phyloP scores from a whole-genome alignment of 2,329 filamentous ascomycete species.

The Ramichloridium luteum region DNA sequence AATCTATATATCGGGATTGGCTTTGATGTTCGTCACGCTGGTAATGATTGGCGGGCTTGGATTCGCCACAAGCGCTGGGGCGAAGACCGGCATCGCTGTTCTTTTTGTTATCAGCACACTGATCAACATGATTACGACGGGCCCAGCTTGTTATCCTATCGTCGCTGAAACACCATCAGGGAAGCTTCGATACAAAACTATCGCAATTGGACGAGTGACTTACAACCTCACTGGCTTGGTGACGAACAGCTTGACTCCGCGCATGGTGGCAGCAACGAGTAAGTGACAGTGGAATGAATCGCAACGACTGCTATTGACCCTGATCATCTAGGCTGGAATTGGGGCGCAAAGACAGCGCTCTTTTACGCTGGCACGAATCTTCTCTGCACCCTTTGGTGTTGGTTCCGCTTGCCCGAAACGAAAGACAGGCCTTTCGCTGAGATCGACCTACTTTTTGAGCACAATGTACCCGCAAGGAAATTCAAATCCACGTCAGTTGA shows the following conservation, averaged over 20 bases:
- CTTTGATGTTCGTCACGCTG: conserved; percentile 12
- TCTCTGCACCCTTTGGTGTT: conserved; percentile 30
- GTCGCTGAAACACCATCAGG: conserved; percentile 21
- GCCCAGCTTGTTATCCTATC: conserved; percentile 21
- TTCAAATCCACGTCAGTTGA: conserved; percentile 24
- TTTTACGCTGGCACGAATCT: conserved; percentile 31
- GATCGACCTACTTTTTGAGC: conserved; percentile 44
- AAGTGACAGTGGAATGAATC: too few relatives aligned
- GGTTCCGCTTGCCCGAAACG: conserved; percentile 32
- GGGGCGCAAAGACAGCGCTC: conserved; percentile 19
- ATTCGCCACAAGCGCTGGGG: conserved; percentile 7
- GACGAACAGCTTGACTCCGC: conserved; percentile 16
- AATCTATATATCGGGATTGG: conserved; percentile 25
- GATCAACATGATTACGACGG: conserved; percentile 20
- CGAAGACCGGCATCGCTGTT: too few relatives aligned
- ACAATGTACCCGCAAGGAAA: conserved; percentile 31
- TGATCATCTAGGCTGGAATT: too few relatives aligned
- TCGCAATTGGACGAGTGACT: too few relatives aligned
- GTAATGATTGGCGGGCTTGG: conserved; percentile 18
- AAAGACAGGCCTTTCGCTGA: conserved; percentile 38
- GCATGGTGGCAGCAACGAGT: conserved; percentile 21
- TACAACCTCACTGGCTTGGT: conserved; percentile 20
- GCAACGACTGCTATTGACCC: too few relatives aligned
- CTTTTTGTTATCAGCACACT: too few relatives aligned
- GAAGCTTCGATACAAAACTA: conserved; percentile 19